These are phyloP conservation scores for Solidago caesia DNA, from an alignment of 129 eudicot genomes.

Conservation along the genomic window DNA sequence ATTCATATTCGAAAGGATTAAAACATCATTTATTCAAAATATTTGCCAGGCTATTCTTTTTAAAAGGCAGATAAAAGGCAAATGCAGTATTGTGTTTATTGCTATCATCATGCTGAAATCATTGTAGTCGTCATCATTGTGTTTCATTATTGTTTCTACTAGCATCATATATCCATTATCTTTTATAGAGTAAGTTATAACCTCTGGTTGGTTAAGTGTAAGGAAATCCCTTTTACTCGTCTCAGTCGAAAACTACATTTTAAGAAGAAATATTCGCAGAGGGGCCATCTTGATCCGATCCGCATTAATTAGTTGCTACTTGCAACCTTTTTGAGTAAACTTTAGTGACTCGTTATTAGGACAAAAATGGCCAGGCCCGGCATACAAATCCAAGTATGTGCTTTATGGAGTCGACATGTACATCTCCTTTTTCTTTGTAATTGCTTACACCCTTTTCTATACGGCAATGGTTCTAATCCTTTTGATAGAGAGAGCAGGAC, in stretches of 20 bases:
- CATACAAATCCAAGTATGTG: slow-evolving; percentile 15
- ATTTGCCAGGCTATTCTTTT: no score
- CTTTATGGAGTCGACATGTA: slow-evolving; percentile 5
- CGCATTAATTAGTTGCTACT: not conserved
- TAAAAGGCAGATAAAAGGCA: no score
- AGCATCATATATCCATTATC: not conserved
- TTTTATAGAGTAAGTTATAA: not conserved
- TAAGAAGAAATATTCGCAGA: slow-evolving; percentile 11
- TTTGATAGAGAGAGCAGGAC: not conserved
- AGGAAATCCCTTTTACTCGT: not conserved
- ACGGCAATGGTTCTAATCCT: not conserved
- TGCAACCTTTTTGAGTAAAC: not conserved
- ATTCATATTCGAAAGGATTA: not conserved
- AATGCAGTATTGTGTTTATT: not conserved
- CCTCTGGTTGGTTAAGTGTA: not conserved
- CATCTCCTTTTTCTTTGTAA: not conserved
- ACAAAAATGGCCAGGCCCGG: slow-evolving; percentile 5
- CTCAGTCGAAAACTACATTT: slow-evolving; percentile 13
- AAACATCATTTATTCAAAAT: no score
- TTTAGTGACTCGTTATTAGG: not conserved
- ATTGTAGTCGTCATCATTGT: not conserved
- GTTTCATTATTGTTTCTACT: not conserved
- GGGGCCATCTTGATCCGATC: slow-evolving; percentile 7
- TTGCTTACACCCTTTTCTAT: not conserved
- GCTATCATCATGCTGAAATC: not conserved